These are phyloP conservation scores for Irpex sp. DNA, from an alignment of 1,284 basidiomycete species.

Conservation along the genomic window DNA sequence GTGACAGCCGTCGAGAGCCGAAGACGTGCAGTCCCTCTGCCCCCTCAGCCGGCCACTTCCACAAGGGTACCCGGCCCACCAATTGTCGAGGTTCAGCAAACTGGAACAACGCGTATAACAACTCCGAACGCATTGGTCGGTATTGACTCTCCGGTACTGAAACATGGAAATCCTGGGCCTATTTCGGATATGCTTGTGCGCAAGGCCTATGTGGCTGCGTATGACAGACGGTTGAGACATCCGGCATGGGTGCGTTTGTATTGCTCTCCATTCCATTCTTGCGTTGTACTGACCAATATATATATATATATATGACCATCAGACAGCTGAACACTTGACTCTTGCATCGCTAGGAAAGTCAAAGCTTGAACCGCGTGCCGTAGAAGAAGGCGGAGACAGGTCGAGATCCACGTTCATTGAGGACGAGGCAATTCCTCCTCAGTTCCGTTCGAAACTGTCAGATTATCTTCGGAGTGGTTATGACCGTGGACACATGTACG, in stretches of 20 bases:
- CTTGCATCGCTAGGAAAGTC: conserved; percentile 67
- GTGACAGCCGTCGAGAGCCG: conserved; percentile 38
- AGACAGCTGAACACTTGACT: conserved; percentile 94
- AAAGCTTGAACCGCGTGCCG: conserved; percentile 26
- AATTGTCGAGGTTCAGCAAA: conserved; percentile 22
- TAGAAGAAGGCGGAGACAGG: conserved; percentile 56
- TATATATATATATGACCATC: conserved; percentile 4
- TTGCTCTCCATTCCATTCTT: background rate
- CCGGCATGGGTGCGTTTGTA: conserved; percentile 78
- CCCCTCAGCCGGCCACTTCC: conserved; percentile 6
- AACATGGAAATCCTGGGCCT: conserved; percentile 81
- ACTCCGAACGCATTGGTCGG: conserved; percentile 17
- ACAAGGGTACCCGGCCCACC: conserved; percentile 11
- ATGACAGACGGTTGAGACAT: conserved; percentile 88
- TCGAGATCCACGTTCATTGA: conserved; percentile 84
- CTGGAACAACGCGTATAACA: conserved; percentile 22
- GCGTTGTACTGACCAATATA: background rate
- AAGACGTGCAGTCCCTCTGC: conserved; percentile 12
- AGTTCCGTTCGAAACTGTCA: conserved; percentile 82
- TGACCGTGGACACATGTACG: conserved; percentile 94
- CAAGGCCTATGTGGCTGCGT: conserved; percentile 84
- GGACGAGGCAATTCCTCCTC: conserved; percentile 73
- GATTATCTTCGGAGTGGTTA: conserved; percentile 96
- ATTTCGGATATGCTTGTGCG: conserved; percentile 78
- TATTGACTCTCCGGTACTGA: conserved; percentile 43